Base-by-base conservation (phyloP, 148 eudicot species). In the Talinum fruticosum region DNA sequence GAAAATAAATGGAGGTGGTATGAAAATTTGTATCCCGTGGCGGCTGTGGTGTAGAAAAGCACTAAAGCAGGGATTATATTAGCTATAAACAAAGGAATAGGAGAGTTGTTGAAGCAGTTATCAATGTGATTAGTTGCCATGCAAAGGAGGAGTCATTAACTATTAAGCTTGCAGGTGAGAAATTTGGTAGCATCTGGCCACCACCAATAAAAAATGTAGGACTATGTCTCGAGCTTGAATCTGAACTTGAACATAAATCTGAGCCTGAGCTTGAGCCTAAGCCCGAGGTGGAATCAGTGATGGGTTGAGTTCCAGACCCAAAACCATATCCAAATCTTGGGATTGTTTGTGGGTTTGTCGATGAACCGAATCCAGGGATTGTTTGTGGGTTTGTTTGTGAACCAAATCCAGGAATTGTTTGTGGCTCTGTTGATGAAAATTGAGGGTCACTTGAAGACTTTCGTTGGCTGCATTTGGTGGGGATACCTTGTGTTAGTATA, bases 131-230 rank as follows among this genome's bases (percentile, higher is more conserved):
- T 5, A 75, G 41, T 54, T 33, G 68, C 72, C 61, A 67, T 34
- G 57, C 54, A 26, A 51, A 57, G 18, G 79, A 71, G 34, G 79
- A 37, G 61, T 32, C 53, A 2, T 41, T 69, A 13, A 28, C 68
- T 61, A 81, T 54, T 37, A 82, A 76, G 62, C 51, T 79, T 37
- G 81, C 84, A 4, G 57, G 69, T 4, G 85, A n/a, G 36, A 78
- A 84, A 69, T 53, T 76, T 16, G 89, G 82, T 66, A 83, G 65
- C 84, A 89, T 86, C 62, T 88, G 84, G 44, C 75, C 74, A 6
- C 30, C 75, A 4, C 64, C 80, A 12, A 76, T 36, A 57, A 65
- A 75, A 18, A 68, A 45, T 12, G 67, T 78, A 8, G 78, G 74
- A 32, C 2, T 59, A 21, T 75, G 66, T 14, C 13, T 53, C 23